phyloP scores from a whole-genome alignment of 345 rosid genomes.

The Bruguiera parviflora region DNA sequence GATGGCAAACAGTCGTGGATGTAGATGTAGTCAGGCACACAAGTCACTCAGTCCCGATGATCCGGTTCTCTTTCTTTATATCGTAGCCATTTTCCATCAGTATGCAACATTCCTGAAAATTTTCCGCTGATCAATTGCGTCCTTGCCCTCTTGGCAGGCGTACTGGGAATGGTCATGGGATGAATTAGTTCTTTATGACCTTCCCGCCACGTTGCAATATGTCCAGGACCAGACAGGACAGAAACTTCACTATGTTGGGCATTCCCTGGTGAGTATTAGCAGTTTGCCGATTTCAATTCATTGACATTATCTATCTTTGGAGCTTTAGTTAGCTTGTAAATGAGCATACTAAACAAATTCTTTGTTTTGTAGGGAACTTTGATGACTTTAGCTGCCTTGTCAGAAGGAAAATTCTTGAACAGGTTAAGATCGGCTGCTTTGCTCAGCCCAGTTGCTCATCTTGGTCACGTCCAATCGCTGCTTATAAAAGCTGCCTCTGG shows the following conservation, averaged over 20 bases:
- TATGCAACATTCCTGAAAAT: background rate
- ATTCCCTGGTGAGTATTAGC: slow-evolving; percentile 18
- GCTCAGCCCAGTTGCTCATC: slow-evolving; percentile 45
- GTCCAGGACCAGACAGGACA: slow-evolving; percentile 26
- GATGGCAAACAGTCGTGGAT: slow-evolving; percentile 44
- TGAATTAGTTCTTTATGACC: slow-evolving; percentile 27
- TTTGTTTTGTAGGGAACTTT: slow-evolving; percentile 35
- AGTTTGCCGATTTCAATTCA: background rate
- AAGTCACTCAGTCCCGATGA: slow-evolving; percentile 30
- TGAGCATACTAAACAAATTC: background rate
- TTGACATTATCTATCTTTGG: background rate
- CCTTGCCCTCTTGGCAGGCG: slow-evolving; percentile 15
- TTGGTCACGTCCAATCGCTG: slow-evolving; percentile 26
- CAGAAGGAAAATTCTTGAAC: slow-evolving; percentile 27
- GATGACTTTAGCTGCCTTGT: slow-evolving; percentile 41
- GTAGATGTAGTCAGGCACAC: slow-evolving; percentile 33
- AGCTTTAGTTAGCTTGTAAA: background rate
- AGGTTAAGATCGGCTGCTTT: slow-evolving; percentile 37
- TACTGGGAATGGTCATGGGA: slow-evolving; percentile 40
- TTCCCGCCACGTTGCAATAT: slow-evolving; percentile 22
- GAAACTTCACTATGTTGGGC: slow-evolving; percentile 33
- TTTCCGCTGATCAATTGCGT: background rate
- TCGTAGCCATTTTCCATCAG: background rate
- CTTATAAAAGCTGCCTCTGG: slow-evolving; percentile 28
- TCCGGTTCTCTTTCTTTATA: slow-evolving; percentile 15